Conservation (phyloP, 2,329 filamentous ascomycete genomes). For the Penicillium sclerotigenum region DNA sequence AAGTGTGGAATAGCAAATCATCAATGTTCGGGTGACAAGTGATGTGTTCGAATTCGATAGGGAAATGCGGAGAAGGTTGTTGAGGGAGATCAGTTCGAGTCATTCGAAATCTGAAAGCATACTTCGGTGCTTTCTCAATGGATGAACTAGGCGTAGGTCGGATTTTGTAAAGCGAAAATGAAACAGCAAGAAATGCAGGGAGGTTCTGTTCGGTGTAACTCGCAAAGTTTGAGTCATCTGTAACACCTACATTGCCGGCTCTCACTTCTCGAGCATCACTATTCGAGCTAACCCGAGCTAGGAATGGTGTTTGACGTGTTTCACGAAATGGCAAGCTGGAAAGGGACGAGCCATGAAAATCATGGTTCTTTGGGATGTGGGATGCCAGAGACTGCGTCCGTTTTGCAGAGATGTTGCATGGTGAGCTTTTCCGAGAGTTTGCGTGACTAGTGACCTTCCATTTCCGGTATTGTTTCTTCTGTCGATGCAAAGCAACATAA, state of each 20-base stretch:
- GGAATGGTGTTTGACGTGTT: not conserved
- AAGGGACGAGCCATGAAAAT: slow-evolving; percentile 2
- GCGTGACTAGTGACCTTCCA: slow-evolving; percentile 13
- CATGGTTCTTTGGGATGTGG: not conserved
- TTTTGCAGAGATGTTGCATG: slow-evolving; percentile 10
- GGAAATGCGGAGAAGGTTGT: slow-evolving; percentile 1
- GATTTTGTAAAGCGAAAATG: not conserved
- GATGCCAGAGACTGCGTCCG: not conserved
- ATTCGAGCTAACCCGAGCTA: not conserved
- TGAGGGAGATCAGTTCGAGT: not conserved
- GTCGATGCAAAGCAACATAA: slow-evolving; percentile 12
- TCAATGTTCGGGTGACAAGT: slow-evolving; percentile 1
- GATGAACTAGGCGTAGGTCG: not conserved
- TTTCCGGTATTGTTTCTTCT: slow-evolving; percentile 16
- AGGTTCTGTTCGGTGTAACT: not conserved
- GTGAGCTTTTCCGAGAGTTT: slow-evolving; percentile 7
- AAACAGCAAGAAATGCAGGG: not conserved
- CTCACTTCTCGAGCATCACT: not conserved
- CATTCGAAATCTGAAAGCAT: not conserved
- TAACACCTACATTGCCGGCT: not conserved
- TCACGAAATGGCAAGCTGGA: slow-evolving; percentile 1
- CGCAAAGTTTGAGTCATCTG: not conserved
- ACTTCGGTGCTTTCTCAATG: not conserved
- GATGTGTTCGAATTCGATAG: not conserved
- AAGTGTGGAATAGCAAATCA: slow-evolving; percentile 14